These are phyloP conservation scores for Rhodotorula sp. DNA, from an alignment of 1,284 basidiomycete species.

Conservation along the genomic window DNA sequence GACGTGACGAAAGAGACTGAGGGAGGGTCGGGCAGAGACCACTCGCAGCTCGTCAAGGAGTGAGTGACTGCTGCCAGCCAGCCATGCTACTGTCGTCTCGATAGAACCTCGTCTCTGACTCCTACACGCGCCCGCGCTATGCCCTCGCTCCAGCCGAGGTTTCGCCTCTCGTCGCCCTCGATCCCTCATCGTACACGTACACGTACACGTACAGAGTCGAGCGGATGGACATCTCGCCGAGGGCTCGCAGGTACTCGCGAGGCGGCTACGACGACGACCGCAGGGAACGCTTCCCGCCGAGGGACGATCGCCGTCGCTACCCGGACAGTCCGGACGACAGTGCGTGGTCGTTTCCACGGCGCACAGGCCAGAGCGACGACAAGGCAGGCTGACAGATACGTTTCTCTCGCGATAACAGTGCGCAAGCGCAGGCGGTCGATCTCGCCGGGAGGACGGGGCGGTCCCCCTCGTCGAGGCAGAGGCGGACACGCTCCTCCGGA, in stretches of 20 bases:
- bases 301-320: not conserved
- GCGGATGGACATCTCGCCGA: slow-evolving; percentile 2
- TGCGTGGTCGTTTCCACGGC: not conserved
- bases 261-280: slow-evolving; percentile 8
- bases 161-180: not conserved
- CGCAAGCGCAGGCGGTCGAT: slow-evolving; percentile 27
- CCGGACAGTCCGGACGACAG: not conserved
- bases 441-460: slow-evolving; percentile 2
- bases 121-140: not conserved
- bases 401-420: not conserved
- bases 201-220: not conserved
- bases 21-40: not conserved
- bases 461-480: slow-evolving; percentile 12
- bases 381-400: not conserved
- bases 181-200: not conserved
- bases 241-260: slow-evolving; percentile 8
- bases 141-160: not conserved
- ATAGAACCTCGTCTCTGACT: not conserved
- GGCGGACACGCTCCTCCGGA: not conserved
- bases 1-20: no score
- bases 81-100: not conserved
- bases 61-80: not conserved
- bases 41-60: not conserved
- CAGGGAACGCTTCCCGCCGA: not conserved
- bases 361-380: not conserved